Base-by-base conservation (phyloP, 2,329 filamentous ascomycete genomes). In the Colletotrichum sansevieriae region DNA sequence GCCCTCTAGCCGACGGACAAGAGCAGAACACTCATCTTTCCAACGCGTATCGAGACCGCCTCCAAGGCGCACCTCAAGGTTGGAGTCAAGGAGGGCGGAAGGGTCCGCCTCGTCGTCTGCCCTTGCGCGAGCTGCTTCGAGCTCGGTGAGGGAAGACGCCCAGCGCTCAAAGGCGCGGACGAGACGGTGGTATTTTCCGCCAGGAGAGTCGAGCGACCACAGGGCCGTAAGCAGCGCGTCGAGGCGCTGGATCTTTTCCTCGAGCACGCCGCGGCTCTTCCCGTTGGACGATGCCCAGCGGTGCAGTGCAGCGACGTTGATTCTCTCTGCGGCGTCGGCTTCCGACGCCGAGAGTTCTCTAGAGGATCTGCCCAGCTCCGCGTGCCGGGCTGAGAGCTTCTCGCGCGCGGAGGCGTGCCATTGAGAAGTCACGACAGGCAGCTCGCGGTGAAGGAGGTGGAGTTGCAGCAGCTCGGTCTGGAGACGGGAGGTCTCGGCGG, bases 381-480 rank as follows among this genome's bases (percentile, higher is more conserved):
- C 75, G 72, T 90, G 89, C 15, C 83, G 82, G 2, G 58, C 71
- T 0, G 81, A 81, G 3, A 91, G 80, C 58, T 81, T 82, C 6
- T 72, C 67, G 65, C 82, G 82, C 1, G 90, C 90, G 73, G 86
- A 89, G 2, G 78, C 83, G 68, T 84, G 83, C 88, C 89, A 92
- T 62, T 83, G 79, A 3, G 75, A 73, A 1, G 82, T 75, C 0
- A 83, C 83, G 3, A 75, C 70, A 2, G 76, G 77, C 3, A 86
- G 84, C 61, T 85, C 84, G 71, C 85, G 84, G 76, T 92, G 90
- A 22, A 92, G 76, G 8, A 92, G 79, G 56, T 90, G 88, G 8
- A 92, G 81, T 73, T 91, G 89, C 25, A 92, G 80, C 2, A 92
- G 82, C 75, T 91, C 88, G 2, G 89, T 85, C 76, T 92, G 90